Conservation (phyloP, 345 rosid genomes). For the Eucalyptus regnans region DNA sequence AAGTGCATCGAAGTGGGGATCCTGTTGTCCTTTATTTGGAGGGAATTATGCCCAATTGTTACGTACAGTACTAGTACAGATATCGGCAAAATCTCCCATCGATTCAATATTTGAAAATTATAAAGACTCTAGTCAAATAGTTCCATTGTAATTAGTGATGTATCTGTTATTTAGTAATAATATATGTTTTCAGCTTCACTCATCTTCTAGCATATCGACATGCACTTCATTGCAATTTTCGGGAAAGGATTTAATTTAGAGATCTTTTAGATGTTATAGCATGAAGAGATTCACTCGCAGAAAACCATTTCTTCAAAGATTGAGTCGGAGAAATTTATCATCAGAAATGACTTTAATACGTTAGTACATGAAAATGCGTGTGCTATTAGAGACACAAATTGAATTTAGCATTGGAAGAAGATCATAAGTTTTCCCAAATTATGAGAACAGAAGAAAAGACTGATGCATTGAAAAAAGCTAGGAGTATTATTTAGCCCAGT, state of each 20-base stretch:
- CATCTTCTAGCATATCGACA: not conserved
- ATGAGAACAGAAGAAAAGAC: not conserved
- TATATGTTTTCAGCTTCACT: not conserved
- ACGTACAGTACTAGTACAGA: not conserved
- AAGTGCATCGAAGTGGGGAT: not conserved
- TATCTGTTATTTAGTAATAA: not conserved
- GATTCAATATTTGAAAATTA: not conserved
- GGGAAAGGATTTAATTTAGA: not conserved
- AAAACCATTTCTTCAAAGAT: not conserved
- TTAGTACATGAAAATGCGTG: not conserved
- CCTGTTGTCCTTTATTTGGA: not conserved
- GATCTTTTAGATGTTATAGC: not conserved
- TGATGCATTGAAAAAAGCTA: not conserved
- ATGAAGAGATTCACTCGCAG: not conserved
- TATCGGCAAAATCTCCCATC: not conserved
- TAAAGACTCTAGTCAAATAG: not conserved
- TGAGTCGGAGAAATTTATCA: not conserved
- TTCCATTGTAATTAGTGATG: not conserved
- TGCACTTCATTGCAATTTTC: not conserved
- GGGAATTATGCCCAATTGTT: not conserved
- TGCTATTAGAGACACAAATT: not conserved
- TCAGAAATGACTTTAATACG: not conserved
- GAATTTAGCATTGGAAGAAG: not conserved
- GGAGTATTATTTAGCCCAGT: not conserved
- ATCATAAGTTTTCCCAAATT: not conserved